Evolutionary conservation across 164 flowering plant genomes (phyloP).

Genomic region (Vitis vinifera): DNA sequence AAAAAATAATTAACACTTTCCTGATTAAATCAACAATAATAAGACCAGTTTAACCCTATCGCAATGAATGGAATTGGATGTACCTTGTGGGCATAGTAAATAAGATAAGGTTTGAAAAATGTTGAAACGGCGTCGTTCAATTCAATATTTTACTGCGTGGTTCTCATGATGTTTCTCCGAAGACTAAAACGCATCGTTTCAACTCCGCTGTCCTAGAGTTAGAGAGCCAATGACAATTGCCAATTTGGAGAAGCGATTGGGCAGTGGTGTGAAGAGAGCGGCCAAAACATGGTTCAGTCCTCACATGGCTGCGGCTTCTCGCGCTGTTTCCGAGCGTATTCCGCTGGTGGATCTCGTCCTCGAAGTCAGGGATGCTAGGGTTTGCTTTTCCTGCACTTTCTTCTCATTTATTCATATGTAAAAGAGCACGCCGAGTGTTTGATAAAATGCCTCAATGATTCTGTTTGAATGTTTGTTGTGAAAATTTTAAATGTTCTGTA

Average conservation of each 20-base stretch:
- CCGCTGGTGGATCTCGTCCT: constrained; percentile 66
- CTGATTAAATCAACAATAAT: no score
- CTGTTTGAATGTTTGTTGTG: neutral
- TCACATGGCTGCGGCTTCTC: constrained; percentile 84
- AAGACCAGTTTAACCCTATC: no score
- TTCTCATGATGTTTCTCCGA: no score
- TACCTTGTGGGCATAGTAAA: no score
- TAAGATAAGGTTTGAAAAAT: no score
- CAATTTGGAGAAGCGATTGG: constrained; percentile 33
- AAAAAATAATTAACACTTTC: no score
- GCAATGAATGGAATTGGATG: no score
- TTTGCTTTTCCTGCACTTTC: constrained; percentile 17
- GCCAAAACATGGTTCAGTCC: constrained; percentile 56
- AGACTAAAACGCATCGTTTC: no score
- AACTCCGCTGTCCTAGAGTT: neutral
- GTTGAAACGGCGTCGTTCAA: no score
- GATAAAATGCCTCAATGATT: constrained; percentile 37
- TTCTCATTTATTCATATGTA: neutral
- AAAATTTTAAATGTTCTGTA: neutral
- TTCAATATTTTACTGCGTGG: no score
- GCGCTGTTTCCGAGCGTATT: constrained; percentile 66
- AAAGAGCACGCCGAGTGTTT: constrained; percentile 18
- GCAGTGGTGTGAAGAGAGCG: constrained; percentile 30
- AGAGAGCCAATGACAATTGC: constrained; percentile 27
- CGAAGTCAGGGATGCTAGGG: constrained; percentile 90